Evolutionary conservation across 176 grass and related monocot genomes (phyloP).

Genomic region (bread wheat (Triticum aestivum)): IWGSC_CS_RefSeq_v2.1 NC_057804.1:612171559-612172058

Average conservation of each 20-base stretch:
- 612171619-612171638: background rate
- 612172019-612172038: slow-evolving; percentile 40
- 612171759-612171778: slow-evolving; percentile 55
- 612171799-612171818: slow-evolving; percentile 62
- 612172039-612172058: background rate
- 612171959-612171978: slow-evolving; percentile 65
- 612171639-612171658: slow-evolving; percentile 22
- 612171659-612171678: slow-evolving; percentile 24
- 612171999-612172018: slow-evolving; percentile 66
- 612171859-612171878: too few relatives aligned
- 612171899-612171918: slow-evolving; percentile 43
- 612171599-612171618: background rate
- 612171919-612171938: slow-evolving; percentile 55
- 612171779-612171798: slow-evolving; percentile 61
- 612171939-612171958: slow-evolving; percentile 61
- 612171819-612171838: slow-evolving; percentile 8
- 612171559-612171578: background rate
- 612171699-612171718: slow-evolving; percentile 47
- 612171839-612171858: too few relatives aligned
- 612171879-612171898: background rate
- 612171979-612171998: slow-evolving; percentile 46
- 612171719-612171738: slow-evolving; percentile 39
- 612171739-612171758: slow-evolving; percentile 56
- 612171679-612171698: slow-evolving; percentile 40
- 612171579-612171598: background rate